A percentile compares a stretch with the other conserved stretches of the same genome.
phyloP scores from a whole-genome alignment of 495 filamentous ascomycete genomes.

The Symbiotaphrina buchneri region DNA sequence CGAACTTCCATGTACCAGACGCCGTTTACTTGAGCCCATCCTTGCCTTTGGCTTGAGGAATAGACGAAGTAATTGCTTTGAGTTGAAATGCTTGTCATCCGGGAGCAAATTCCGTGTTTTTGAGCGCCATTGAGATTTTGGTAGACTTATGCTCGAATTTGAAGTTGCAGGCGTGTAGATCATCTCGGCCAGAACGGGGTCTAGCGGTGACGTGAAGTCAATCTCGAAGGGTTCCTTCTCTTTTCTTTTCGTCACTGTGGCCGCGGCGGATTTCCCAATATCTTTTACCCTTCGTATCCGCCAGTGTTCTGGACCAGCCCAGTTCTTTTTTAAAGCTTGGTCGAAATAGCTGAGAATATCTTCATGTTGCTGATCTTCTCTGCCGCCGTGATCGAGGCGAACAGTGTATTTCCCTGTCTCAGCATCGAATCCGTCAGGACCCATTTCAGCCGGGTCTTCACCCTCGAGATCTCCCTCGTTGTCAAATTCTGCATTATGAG shows the following conservation, averaged over 20 bases:
- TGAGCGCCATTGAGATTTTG: slow-evolving; percentile 87
- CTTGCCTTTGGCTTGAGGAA: slow-evolving; percentile 89
- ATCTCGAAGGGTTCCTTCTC: slow-evolving; percentile 95
- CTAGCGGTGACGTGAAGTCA: slow-evolving; percentile 58
- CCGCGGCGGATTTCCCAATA: slow-evolving; percentile 32
- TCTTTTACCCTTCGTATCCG: slow-evolving; percentile 87
- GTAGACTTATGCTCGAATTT: slow-evolving; percentile 60
- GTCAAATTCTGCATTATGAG: slow-evolving; percentile 15
- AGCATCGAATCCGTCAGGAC: slow-evolving; percentile 34
- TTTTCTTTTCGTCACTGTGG: slow-evolving; percentile 41
- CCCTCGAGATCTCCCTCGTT: slow-evolving; percentile 29
- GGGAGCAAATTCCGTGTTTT: slow-evolving; percentile 83
- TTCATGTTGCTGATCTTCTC: slow-evolving; percentile 45
- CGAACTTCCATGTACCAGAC: slow-evolving; percentile 5
- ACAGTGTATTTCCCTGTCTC: slow-evolving; percentile 42
- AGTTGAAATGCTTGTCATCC: slow-evolving; percentile 97
- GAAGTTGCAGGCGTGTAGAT: slow-evolving; percentile 66
- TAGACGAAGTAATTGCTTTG: slow-evolving; percentile 61
- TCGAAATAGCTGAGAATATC: slow-evolving; percentile 96
- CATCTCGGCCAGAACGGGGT: slow-evolving; percentile 44
- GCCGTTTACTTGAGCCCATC: slow-evolving; percentile 31
- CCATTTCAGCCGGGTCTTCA: slow-evolving; percentile 16
- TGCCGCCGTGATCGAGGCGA: slow-evolving; percentile 38
- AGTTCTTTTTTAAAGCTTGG: slow-evolving; percentile 83
- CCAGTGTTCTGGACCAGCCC: slow-evolving; percentile 99